Percentiles rank a stretch among this genome's conserved stretches.
Evolutionary conservation across 2,329 filamentous ascomycete species (phyloP).

Genomic region (Ceratocystis papillata): DNA sequence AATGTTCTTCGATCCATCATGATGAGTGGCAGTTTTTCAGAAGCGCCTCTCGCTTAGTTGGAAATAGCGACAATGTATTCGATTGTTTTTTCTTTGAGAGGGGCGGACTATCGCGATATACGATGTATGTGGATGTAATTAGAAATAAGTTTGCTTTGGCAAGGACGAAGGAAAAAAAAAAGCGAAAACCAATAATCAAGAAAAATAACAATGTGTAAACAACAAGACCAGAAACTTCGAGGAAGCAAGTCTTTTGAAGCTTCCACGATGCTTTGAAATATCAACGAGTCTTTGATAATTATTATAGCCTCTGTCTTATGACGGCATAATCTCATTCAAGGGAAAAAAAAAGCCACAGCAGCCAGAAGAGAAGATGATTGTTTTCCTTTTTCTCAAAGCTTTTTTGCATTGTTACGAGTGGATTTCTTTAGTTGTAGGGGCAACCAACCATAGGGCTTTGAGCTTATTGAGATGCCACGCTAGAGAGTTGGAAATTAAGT

Average conservation of each 20-base stretch:
- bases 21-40: too few species aligned
- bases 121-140: too few species aligned
- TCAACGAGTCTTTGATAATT: too few species aligned
- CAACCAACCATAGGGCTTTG: slow-evolving; percentile 14
- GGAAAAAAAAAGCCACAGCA: too few species aligned
- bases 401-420: neutral
- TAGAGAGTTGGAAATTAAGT: neutral
- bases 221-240: too few species aligned
- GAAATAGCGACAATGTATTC: neutral
- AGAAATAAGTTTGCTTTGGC: too few species aligned
- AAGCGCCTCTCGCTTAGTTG: neutral
- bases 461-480: slow-evolving; percentile 2
- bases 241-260: too few species aligned
- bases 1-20: slow-evolving; percentile 45
- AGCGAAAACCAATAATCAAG: too few species aligned
- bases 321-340: neutral
- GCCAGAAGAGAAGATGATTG: neutral
- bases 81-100: neutral
- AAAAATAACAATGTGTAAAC: too few species aligned
- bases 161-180: too few species aligned
- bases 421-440: slow-evolving; percentile 15
- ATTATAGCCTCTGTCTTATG: neutral
- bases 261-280: too few species aligned
- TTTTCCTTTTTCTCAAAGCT: slow-evolving; percentile 2
- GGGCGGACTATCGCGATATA: too few species aligned